Evolutionary conservation across 116 monocot species (phyloP).

Genomic region (Phalaenopsis hybrid): DNA sequence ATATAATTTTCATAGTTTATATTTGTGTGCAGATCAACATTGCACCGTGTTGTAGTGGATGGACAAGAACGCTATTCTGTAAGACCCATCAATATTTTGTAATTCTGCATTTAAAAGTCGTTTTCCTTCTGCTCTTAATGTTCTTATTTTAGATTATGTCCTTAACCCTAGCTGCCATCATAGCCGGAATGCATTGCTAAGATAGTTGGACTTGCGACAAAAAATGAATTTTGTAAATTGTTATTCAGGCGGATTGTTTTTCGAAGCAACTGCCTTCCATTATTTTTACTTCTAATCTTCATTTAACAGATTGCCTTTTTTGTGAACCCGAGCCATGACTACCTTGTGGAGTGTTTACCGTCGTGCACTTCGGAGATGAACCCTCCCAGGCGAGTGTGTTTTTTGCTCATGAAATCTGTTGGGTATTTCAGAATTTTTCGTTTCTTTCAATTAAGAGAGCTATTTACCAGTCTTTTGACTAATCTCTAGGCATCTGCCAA

Average conservation of each 20-base stretch:
- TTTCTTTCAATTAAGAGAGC: background rate
- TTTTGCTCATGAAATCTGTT: too few species aligned
- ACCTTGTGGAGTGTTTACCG: conserved; percentile 80
- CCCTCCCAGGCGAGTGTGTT: conserved; percentile 72
- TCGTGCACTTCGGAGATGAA: conserved; percentile 73
- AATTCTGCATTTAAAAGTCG: background rate
- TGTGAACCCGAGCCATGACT: conserved; percentile 95
- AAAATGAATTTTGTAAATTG: too few species aligned
- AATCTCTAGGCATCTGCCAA: conserved; percentile 58
- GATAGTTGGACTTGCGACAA: too few species aligned
- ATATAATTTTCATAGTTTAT: background rate
- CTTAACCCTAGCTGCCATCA: background rate
- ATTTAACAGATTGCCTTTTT: conserved; percentile 73
- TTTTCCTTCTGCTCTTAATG: background rate
- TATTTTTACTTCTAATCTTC: background rate
- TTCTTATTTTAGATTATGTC: background rate
- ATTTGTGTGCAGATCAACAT: conserved; percentile 44
- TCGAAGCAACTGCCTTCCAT: background rate
- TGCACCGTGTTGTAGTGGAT: conserved; percentile 57
- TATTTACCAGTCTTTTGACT: background rate
- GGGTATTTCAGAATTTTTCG: background rate
- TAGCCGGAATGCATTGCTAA: background rate
- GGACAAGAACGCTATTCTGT: conserved; percentile 69
- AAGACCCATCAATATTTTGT: conserved; percentile 14
- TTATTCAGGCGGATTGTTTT: too few species aligned